Evolutionary conservation across 768 basidiomycete genomes (phyloP), one percentile per base, ranked within the genome.

Genomic region (Leccinum subgranulosum): DNA sequence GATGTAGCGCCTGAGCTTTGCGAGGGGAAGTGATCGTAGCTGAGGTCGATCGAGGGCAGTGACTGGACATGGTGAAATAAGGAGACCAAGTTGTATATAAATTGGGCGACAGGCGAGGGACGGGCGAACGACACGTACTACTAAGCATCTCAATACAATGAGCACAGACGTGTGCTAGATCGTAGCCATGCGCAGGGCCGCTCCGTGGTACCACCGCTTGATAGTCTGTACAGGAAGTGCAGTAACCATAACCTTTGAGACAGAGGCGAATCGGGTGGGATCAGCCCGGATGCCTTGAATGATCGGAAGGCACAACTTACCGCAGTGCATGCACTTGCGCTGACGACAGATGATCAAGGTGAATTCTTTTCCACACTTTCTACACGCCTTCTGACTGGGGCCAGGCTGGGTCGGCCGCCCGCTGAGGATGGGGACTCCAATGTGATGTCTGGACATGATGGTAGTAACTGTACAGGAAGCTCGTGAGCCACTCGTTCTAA

Each of bases 291-390:
- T 36, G 50, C 2, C 14, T 34, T 14, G 47, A 47, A 9, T n/a
- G 15, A 12, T 46, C 49, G 9, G 34, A 47, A 23, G 55, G 52
- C 33, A 59, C 8, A 15, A 66, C 84, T 63, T 66, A 88, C 89
- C 88, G 67, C 89, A 91, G 64, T 91, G 89, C 68, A 87, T 83
- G 69, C 89, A 91, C 60, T 74, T 81, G 62, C 82, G 81, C 49
- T 83, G 78, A 53, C 89, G 76, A 55, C 82, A 75, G 64, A 91
- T 84, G 51, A 90, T 58, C 19, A 87, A 68, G 64, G 79, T 84
- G 68, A 90, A 90, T 66, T 90, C 88, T 69, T 79, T 90, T 68
- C 77, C 82, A 67, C 89, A 91, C 69, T 84, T 90, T 68, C 87
- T 80, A 60, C 88, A 90, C 4, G 76, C 69, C 8, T 58, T 56